Base-by-base conservation (phyloP, 768 basidiomycete species). In the Tricholoma terreum region DNA sequence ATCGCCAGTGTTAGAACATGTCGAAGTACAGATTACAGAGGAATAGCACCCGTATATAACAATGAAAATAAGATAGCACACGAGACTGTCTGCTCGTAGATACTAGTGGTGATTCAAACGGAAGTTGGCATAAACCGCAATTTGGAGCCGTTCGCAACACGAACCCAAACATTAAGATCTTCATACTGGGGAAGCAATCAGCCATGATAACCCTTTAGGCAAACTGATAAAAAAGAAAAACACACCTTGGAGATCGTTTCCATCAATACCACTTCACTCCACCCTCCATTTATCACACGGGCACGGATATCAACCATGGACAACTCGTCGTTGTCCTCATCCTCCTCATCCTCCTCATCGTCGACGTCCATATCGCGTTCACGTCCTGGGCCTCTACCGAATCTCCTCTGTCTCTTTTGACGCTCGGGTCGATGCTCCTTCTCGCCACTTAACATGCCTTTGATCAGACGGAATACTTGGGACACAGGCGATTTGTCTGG, bases 401-500 rank as follows among this genome's bases (percentile, higher is more conserved):
- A 64, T 57, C 82, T 78, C 68, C 80, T 82, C 58, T 75, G 70
- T 55, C 75, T 77, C 65, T 77, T 72, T 43, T 72, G 73, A 43
- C 71, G 72, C 54, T 74, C 75, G 46, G 61, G 65, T 54, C 58
- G 62, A 27, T 62, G 62, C 30, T 51, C 63, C 40, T 61, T 61
- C 40, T 73, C 67, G 0, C 76, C 74, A 43, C 71, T 75, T 64
- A 81, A 81, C 92, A 98, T 94, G 27, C 85, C 84, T 72, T 92
- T 94, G 77, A 99, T 89, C 61, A 98, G 79, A 33, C 94, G 81
- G 75, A 89, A 95, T 69, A 98, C 92, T 73, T 90, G 86, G 69
- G 88, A 91, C 58, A 85, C 79, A 51, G 82, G 79, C 19, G 94
- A 92, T 61, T 84, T 83, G 68, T 99, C 96, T 4, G 78, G 77